These are phyloP conservation scores for Diutina ranongensis DNA, from an alignment of 1,139 yeast genomes.

Conservation along the genomic window DNA sequence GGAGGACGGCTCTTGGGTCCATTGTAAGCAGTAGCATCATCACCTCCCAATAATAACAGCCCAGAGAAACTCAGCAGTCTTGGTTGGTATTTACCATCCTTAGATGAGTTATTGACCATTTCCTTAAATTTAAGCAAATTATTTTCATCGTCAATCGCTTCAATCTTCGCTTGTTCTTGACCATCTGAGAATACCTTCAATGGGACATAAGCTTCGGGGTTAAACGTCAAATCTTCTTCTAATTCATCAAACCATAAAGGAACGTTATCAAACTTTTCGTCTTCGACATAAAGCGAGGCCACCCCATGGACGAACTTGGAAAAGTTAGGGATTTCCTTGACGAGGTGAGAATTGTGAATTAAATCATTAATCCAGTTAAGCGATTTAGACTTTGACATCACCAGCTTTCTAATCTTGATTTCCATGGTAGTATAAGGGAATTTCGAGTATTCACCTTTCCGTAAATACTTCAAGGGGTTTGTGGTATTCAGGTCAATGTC, in stretches of 20 bases:
- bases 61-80: slow-evolving; percentile 5
- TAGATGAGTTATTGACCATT: slow-evolving; percentile 22
- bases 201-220: slow-evolving; percentile 64
- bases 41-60: slow-evolving; percentile 5
- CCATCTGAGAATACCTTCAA: slow-evolving; percentile 27
- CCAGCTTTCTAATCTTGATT: slow-evolving; percentile 56
- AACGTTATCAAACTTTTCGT: slow-evolving; percentile 76
- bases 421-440: slow-evolving; percentile 93
- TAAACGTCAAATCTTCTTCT: slow-evolving; percentile 64
- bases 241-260: slow-evolving; percentile 95
- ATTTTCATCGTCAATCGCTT: slow-evolving; percentile 25
- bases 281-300: slow-evolving; percentile 78
- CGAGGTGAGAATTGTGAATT: slow-evolving; percentile 61
- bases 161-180: slow-evolving; percentile 17
- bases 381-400: slow-evolving; percentile 28
- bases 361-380: slow-evolving; percentile 81
- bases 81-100: background rate
- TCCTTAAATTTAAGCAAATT: slow-evolving; percentile 33
- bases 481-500: slow-evolving; percentile 73
- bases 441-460: slow-evolving; percentile 77
- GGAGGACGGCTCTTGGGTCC: slow-evolving; percentile 4
- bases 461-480: slow-evolving; percentile 59
- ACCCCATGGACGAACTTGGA: slow-evolving; percentile 88
- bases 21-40: background rate
- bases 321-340: slow-evolving; percentile 84